A percentile compares a stretch with the other conserved stretches of the same genome.
Evolutionary conservation across 1,284 basidiomycete species (phyloP).

Genomic region (Apiotrichum montevideense): DNA sequence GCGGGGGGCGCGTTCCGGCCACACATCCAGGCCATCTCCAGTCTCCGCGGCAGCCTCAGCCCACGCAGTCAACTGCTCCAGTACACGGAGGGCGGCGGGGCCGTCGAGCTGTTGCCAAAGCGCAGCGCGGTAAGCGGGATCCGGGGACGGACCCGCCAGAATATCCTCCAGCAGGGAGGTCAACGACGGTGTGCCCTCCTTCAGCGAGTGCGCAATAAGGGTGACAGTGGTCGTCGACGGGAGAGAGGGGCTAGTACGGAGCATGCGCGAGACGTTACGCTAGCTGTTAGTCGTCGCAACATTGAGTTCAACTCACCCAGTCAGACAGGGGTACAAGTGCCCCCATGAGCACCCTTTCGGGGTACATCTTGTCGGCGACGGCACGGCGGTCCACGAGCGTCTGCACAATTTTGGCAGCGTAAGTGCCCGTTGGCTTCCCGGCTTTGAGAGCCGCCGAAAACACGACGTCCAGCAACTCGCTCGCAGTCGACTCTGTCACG

Average conservation of each 20-base stretch:
- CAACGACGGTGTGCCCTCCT: conserved; percentile 14
- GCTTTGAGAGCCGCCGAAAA: conserved; percentile 22
- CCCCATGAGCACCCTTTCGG: conserved; percentile 28
- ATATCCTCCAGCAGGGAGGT: conserved; percentile 22
- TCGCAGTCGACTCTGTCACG: conserved; percentile 6
- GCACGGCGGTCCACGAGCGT: conserved; percentile 25
- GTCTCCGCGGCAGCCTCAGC: conserved; percentile 27
- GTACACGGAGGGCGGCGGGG: conserved; percentile 29
- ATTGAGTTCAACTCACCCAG: conserved; percentile 30
- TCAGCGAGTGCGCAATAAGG: conserved; percentile 23
- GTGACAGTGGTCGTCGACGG: conserved; percentile 29
- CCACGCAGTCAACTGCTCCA: conserved; percentile 30
- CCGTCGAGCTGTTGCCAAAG: conserved; percentile 28
- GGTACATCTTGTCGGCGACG: conserved; percentile 36
- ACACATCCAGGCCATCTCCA: conserved; percentile 25
- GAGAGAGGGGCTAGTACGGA: conserved; percentile 24
- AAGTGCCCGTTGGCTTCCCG: conserved; percentile 19
- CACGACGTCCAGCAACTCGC: conserved; percentile 15
- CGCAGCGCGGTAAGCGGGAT: conserved; percentile 37
- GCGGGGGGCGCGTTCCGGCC: conserved; percentile 20
- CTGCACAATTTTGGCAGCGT: conserved; percentile 26
- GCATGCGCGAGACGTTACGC: conserved; percentile 8
- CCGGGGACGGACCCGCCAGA: conserved; percentile 29
- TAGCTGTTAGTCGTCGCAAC: conserved; percentile 5
- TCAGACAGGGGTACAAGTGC: conserved; percentile 35